Evolutionary conservation across 306 rosid species (phyloP), one percentile per base, ranked within the genome.

Genomic region (Pterocarpus santalinus): DNA sequence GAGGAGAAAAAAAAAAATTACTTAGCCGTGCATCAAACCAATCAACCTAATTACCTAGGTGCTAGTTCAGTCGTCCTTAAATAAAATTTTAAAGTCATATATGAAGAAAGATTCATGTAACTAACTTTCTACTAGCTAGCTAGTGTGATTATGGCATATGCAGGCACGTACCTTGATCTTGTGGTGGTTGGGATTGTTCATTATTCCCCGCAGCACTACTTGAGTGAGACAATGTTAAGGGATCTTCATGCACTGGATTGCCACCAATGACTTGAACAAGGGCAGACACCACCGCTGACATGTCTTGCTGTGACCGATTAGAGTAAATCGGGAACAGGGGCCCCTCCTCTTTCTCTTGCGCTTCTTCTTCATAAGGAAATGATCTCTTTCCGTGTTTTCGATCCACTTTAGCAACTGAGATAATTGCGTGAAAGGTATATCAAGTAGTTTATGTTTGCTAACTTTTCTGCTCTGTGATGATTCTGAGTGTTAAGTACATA

Each of bases 211-310:
- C 15, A 30, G 56, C 9, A 43, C 8, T 8, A 5, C 9, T 5
- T n/a, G 87, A 69, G 1, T 51, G 86, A 76, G 76, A 51, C 7
- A 44, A 9, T 57, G 22, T 5, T 12, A 32, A 13, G 6, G 85
- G 86, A 47, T 70, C 38, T 28, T 65, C 60, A 16, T 79, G 85
- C 69, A 47, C 4, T 41, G 69, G 62, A 58, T 46, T 51, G 71
- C 88, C 86, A 15, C 86, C 90, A 33, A 92, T 91, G 56, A 91
- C 95, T 79, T 85, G 88, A 81, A 88, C 69, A 35, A 92, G 86
- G 34, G 94, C 94, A 0, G 89, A 88, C 8, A 92, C 92, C 86
- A 92, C 80, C 60, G 79, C 91, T 0, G 94, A 87, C 80, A n/a
- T 85, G 58, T 92, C 97, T 65, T 89, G 88, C 34, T 89, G 84